phyloP scores from a whole-genome alignment of 805 yeast species.

The Trichomonascus vanleenenianus region DNA sequence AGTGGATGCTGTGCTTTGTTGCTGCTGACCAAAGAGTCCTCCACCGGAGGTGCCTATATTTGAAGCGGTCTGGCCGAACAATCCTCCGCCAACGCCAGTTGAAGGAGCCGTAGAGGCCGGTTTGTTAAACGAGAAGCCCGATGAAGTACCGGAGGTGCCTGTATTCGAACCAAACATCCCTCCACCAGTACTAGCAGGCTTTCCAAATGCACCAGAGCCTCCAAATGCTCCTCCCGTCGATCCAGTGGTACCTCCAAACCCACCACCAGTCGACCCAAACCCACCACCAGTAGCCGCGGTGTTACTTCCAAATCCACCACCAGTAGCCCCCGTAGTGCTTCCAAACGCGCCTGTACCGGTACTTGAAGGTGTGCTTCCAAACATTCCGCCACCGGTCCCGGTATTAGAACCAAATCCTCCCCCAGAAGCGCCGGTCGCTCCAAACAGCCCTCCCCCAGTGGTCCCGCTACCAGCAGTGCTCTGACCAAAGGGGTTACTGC shows the following conservation, averaged over 20 bases:
- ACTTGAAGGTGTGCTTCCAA: constrained; percentile 16
- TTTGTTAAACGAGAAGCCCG: neutral
- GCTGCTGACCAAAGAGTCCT: constrained; percentile 31
- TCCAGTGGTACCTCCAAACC: too few species aligned
- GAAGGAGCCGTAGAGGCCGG: neutral
- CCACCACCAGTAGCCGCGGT: constrained; percentile 17
- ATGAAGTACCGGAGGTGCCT: neutral
- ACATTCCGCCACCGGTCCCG: constrained; percentile 19
- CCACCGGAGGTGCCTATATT: constrained; percentile 18
- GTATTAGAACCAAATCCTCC: constrained; percentile 13
- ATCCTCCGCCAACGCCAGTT: neutral
- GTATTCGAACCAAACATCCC: constrained; percentile 33
- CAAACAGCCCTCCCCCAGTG: constrained; percentile 10
- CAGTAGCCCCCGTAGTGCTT: too few species aligned
- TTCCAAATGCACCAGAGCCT: neutral
- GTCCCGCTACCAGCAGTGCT: constrained; percentile 8
- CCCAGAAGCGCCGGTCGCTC: constrained; percentile 6
- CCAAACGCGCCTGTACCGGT: constrained; percentile 8
- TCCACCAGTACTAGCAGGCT: constrained; percentile 15
- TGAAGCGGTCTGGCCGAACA: neutral
- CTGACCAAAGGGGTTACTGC: neutral
- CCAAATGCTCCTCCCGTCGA: constrained; percentile 15
- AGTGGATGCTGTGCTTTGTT: constrained; percentile 10
- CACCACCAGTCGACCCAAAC: constrained; percentile 15
- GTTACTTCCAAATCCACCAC: too few species aligned